Evolutionary conservation across 768 basidiomycete genomes (phyloP), one percentile per base, ranked within the genome.

Genomic region (Rhizopogon sp.): DNA sequence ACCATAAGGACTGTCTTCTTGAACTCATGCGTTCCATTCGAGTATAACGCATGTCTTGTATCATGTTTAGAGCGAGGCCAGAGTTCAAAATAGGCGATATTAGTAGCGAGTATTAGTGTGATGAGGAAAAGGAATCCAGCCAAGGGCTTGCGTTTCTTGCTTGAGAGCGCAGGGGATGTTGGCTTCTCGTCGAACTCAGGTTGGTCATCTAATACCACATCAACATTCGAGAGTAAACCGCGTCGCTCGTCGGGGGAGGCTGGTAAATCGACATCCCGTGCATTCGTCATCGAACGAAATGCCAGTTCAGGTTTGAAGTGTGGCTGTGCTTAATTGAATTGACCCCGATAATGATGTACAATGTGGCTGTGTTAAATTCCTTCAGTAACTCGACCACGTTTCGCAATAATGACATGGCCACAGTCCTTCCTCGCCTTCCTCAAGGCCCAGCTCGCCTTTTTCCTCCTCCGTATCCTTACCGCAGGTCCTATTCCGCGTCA

Each of bases 401-500:
- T 37, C 14, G 14, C 47, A 37, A 49, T 49, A 37, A 49, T 49
- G 47, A 37, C 47, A 37, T 49, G 47, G 47, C 35, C 46, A 51
- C 13, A 11, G 39, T 52, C 54, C 14, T 28, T 52, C 22, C 50
- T 69, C 47, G 13, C 57, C 6, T 55, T 56, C 39, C 46, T 68
- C 46, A 59, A 56, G 25, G 51, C 52, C 50, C 70, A 70, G 58
- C 53, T 70, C 6, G 29, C 51, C 17, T 73, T 79, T 54, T 65
- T 83, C 16, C 65, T 93, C 25, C 76, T 95, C 44, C 72, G 72
- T 56, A 71, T 93, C 17, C 79, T 99, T 43, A 75, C 87, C 0
- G 76, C 88, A 2, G 95, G 94, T 0, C 95, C 96, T 0, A 78
- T 95, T 8, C 97, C 97, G 0, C 70, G 75, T 42, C 97, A 99